Percentiles rank a stretch among this genome's conserved stretches.
Evolutionary conservation across 2,329 filamentous ascomycete genomes (phyloP).

Genomic region (Parastagonospora nodorum): DNA sequence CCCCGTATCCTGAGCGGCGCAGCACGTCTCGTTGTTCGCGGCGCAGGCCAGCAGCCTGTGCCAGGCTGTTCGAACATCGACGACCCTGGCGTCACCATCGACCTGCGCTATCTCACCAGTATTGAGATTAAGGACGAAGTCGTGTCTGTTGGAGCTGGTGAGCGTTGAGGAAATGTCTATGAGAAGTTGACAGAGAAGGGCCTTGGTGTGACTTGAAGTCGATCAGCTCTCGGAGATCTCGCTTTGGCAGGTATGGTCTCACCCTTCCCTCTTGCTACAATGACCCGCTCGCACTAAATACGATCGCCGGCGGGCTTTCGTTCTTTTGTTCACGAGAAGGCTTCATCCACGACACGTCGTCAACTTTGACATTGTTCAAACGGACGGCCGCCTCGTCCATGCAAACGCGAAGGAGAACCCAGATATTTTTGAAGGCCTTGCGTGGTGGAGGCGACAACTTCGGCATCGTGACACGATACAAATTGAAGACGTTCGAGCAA

Average conservation of each 20-base stretch:
- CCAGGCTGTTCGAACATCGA: slow-evolving; percentile 6
- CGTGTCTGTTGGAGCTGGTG: slow-evolving; percentile 5
- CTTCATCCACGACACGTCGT: slow-evolving; percentile 17
- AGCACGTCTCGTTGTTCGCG: neutral
- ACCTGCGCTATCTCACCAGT: slow-evolving; percentile 1
- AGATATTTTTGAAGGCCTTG: slow-evolving; percentile 33
- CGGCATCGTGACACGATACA: slow-evolving; percentile 21
- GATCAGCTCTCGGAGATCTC: slow-evolving; percentile 4
- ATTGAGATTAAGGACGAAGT: slow-evolving; percentile 3
- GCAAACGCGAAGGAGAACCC: slow-evolving; percentile 2
- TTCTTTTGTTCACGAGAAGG: slow-evolving; percentile 15
- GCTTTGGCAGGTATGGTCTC: slow-evolving; percentile 1
- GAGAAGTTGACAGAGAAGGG: slow-evolving; percentile 4
- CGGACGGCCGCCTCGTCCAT: slow-evolving; percentile 25
- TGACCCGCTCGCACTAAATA: neutral
- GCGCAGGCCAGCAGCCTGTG: slow-evolving; percentile 7
- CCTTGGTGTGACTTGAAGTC: slow-evolving; percentile 7
- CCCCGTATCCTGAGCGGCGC: slow-evolving; percentile 1
- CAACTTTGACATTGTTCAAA: slow-evolving; percentile 39
- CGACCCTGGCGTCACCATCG: slow-evolving; percentile 3
- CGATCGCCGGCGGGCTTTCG: slow-evolving; percentile 9
- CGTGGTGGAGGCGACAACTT: slow-evolving; percentile 30
- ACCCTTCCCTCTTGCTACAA: neutral
- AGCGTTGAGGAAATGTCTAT: slow-evolving; percentile 6
- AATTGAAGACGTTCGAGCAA: slow-evolving; percentile 13